Conservation (phyloP, 2,329 filamentous ascomycete species). For the Ploettnerulaceae sp. region DNA sequence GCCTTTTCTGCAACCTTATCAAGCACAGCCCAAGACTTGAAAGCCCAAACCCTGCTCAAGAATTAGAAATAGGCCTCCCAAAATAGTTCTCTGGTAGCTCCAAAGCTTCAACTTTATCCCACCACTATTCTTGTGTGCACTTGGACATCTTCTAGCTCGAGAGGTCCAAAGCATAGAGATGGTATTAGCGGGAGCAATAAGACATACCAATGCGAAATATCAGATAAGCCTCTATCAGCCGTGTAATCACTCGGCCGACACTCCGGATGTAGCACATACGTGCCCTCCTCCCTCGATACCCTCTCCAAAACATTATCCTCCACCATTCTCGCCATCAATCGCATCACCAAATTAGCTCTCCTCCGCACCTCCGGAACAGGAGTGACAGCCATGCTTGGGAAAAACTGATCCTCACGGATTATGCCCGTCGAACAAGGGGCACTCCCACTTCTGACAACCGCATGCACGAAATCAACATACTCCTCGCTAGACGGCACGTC, state of each 20-base stretch:
- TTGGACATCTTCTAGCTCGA: no score
- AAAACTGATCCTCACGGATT: conserved; percentile 1
- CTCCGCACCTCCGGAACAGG: neutral
- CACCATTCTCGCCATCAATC: neutral
- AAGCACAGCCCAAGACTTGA: conserved; percentile 3
- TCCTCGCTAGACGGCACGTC: neutral
- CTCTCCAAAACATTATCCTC: conserved; percentile 1
- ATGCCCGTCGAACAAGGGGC: neutral
- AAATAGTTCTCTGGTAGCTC: no score
- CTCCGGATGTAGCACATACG: neutral
- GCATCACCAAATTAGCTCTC: conserved; percentile 1
- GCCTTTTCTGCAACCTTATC: conserved; percentile 1
- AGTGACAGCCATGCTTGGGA: neutral
- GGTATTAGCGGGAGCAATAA: no score
- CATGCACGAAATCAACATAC: conserved; percentile 3
- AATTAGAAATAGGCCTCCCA: no score
- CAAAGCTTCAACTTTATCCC: no score
- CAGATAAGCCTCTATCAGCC: conserved; percentile 1
- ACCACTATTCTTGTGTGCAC: no score
- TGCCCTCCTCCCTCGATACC: neutral
- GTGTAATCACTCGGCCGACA: neutral
- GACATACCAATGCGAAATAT: neutral
- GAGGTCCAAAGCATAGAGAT: no score
- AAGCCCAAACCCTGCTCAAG: conserved; percentile 3
- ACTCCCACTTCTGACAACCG: neutral